Base-by-base conservation (phyloP, 225 moss, liverwort and hornwort genomes). In the Polytrichum formosum region DNA sequence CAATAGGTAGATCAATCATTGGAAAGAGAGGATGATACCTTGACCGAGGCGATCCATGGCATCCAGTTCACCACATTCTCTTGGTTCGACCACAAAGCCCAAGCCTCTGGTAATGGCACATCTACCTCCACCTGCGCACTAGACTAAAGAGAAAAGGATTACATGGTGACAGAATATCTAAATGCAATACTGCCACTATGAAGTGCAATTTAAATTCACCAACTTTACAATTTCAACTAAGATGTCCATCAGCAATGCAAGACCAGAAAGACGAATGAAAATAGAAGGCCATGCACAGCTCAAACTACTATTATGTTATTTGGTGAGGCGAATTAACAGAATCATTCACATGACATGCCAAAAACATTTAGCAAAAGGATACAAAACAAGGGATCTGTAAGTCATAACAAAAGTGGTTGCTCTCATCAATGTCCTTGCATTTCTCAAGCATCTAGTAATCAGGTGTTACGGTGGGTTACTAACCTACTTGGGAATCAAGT, bases 71-170 rank as follows among this genome's bases (percentile, higher is more conserved):
- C 82, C 65, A 98, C 79, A 64, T 91, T 87, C 74, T 91, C 98
- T 80, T 92, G 86, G 75, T 94, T 71, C 29, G 84, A 87, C 98
- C 98, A 98, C 76, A 98, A 74, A 67, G 84, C 88, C 94, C 94
- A 98, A 67, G 97, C 94, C 75, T 88, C 88, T 4, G 90, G 74
- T 73, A 98, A 63, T 13, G 98, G 83, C 56, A 92, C 90, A 68
- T 98, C 91, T 33, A 81, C 74, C 85, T 98, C 98, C 72, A 98
- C 98, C 81, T 81, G 90, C 55, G 91, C 98, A 80, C 96, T 93
- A 78, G 63, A 71, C 70, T 27, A 71, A 59, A 55, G 55, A 55
- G 65, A 33, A 76, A 0, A 28, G 54, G 23, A 20, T 62, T 53
- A 26, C 33, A 35, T 27, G 29, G 28, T 6, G 61, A 18, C 56